Base-by-base conservation (phyloP, 192 early-diverging fungal genomes). In the Coemansia brasiliensis region DNA sequence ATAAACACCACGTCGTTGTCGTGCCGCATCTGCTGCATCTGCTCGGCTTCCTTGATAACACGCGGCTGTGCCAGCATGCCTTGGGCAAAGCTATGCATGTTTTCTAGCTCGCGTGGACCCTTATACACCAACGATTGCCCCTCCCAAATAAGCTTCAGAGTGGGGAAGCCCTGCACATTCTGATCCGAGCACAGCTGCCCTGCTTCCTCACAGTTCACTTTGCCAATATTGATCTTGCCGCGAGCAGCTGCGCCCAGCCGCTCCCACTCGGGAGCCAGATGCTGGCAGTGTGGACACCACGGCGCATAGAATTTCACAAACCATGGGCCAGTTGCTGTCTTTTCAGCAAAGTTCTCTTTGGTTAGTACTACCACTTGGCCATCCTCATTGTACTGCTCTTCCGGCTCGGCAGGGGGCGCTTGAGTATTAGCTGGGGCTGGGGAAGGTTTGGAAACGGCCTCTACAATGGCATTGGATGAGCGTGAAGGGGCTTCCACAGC, bases 241-340 rank as follows among this genome's bases (percentile, higher is more conserved):
- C 84, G 80, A 43, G 90, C 48, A 13, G 61, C 62, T 11, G 67
- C 67, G 12, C 84, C 90, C 49, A 98, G 64, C 40, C 88, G 64
- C 8, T 83, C 83, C 84, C 91, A 96, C 16, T 82, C 79, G 0
- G 94, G 94, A 5, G 87, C 89, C 64, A 98, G 83, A 2, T 80
- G 72, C 76, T 93, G 83, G 81, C 94, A 97, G 69, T 95, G 93
- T 17, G 81, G 68, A 64, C 92, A 94, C 91, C 90, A 93, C 8
- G 93, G 93, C 16, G 93, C 91, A 71, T 89, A 91, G 72, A 94
- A 94, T 73, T 92, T 83, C 26, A 95, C 59, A 55, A 95, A 89
- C 93, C 93, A 95, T 12, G 88, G 88, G 0, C 84, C 85, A 12
- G 69, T 63, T 13, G 83, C 74, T 11, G 83, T 83, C 46, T 66